phyloP scores from a whole-genome alignment of 208 protist genomes.

The Acanthamoeba castellanii region DNA sequence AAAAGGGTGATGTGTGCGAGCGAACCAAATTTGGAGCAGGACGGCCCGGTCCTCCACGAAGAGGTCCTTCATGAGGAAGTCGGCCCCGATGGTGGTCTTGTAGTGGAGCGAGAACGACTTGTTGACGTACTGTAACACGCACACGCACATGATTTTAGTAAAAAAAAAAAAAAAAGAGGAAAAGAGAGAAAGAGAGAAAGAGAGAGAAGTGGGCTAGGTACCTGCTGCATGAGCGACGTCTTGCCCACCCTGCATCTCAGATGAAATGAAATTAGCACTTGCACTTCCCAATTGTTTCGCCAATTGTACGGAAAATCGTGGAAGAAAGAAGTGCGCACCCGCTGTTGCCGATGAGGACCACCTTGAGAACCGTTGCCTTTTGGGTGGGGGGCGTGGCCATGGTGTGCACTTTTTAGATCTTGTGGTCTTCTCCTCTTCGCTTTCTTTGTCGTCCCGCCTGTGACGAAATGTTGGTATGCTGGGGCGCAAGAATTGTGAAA shows the following conservation, averaged over 20 bases:
- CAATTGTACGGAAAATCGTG: neutral
- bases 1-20: neutral
- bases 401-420: too few relatives aligned
- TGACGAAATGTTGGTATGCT: too few relatives aligned
- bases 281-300: neutral
- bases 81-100: constrained; percentile 30
- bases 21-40: constrained; percentile 10
- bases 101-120: constrained; percentile 44
- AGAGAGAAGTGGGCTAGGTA: neutral
- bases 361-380: neutral
- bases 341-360: constrained; percentile 30
- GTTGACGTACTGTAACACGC: neutral
- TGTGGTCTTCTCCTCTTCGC: too few relatives aligned
- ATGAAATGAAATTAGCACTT: neutral
- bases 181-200: neutral
- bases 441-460: too few relatives aligned
- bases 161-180: neutral
- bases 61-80: constrained; percentile 50
- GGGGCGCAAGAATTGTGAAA: too few relatives aligned
- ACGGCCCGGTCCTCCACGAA: constrained; percentile 16
- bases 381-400: neutral
- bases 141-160: too few relatives aligned
- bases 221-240: constrained; percentile 20
- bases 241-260: neutral
- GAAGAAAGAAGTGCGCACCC: neutral